Conservation (phyloP, 2,329 filamentous ascomycete genomes). For the Dactylellina parvicollis region DNA sequence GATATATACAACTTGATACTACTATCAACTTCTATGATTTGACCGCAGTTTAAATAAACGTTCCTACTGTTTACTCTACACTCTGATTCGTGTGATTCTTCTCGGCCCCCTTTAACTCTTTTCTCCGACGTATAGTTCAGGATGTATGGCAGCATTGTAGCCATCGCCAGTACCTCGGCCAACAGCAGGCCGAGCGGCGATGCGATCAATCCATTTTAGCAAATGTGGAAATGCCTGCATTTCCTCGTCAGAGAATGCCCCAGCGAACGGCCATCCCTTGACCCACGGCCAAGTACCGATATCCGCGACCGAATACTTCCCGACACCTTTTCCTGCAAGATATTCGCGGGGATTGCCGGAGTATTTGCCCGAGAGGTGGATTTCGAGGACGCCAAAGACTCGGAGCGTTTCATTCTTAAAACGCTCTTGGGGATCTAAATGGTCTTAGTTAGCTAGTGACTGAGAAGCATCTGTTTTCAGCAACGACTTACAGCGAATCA, state of each 20-base stretch:
- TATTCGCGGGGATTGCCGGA: constrained; percentile 66
- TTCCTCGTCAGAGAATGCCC: constrained; percentile 64
- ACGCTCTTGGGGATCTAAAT: constrained; percentile 64
- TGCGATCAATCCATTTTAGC: constrained; percentile 67
- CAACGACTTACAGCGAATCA: constrained; percentile 62
- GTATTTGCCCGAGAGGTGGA: constrained; percentile 67
- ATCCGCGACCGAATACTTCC: constrained; percentile 68
- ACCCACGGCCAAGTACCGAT: constrained; percentile 68
- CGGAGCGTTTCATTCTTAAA: constrained; percentile 67
- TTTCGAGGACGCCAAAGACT: constrained; percentile 68
- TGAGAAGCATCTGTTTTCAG: neutral
- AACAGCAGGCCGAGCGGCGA: constrained; percentile 65
- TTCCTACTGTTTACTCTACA: no score
- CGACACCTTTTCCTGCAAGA: constrained; percentile 66
- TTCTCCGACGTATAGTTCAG: constrained; percentile 43
- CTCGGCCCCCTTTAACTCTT: constrained; percentile 24
- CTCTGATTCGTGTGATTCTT: no score
- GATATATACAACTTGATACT: no score
- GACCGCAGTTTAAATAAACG: no score
- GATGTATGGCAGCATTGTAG: constrained; percentile 31
- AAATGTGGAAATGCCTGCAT: constrained; percentile 66
- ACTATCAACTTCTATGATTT: no score
- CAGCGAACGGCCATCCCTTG: constrained; percentile 62
- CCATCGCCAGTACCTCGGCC: constrained; percentile 61
- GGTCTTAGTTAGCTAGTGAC: constrained; percentile 9